Conservation (phyloP, 768 basidiomycete species). For the Pisolithus microcarpus region DNA sequence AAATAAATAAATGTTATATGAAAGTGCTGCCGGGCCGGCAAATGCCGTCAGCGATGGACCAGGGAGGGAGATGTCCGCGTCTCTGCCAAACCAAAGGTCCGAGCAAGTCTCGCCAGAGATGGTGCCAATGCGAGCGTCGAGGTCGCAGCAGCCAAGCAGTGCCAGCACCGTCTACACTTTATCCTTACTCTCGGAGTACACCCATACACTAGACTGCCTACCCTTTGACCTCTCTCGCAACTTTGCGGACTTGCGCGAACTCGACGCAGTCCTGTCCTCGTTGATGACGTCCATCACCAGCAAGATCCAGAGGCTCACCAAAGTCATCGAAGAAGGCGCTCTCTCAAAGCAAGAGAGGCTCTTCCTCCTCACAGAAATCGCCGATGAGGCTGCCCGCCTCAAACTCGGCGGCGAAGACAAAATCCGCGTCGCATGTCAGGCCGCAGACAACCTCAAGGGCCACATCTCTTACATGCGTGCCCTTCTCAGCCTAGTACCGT, state of each 20-base stretch:
- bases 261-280: constrained; percentile 93
- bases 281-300: constrained; percentile 76
- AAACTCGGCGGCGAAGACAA: constrained; percentile 97
- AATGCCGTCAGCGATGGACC: constrained; percentile 11
- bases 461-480: constrained; percentile 55
- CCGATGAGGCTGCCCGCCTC: constrained; percentile 86
- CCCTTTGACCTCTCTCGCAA: constrained; percentile 91
- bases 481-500: constrained; percentile 57
- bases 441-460: constrained; percentile 77
- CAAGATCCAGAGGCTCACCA: constrained; percentile 69
- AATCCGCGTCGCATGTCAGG: constrained; percentile 88
- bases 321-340: constrained; percentile 62
- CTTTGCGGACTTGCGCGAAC: constrained; percentile 94
- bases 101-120: constrained; percentile 10
- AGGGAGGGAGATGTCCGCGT: not conserved
- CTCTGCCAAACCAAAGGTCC: not conserved
- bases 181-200: constrained; percentile 72
- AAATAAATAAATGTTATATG: not conserved
- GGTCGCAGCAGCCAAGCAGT: constrained; percentile 22
- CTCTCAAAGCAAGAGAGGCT: constrained; percentile 67
- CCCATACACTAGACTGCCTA: constrained; percentile 87
- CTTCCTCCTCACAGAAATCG: constrained; percentile 84
- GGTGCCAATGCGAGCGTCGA: constrained; percentile 31
- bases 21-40: constrained; percentile 23
- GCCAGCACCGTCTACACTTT: constrained; percentile 53